Base-by-base conservation (phyloP, 2,329 filamentous ascomycete species). In the Colletotrichum eleusines region DNA sequence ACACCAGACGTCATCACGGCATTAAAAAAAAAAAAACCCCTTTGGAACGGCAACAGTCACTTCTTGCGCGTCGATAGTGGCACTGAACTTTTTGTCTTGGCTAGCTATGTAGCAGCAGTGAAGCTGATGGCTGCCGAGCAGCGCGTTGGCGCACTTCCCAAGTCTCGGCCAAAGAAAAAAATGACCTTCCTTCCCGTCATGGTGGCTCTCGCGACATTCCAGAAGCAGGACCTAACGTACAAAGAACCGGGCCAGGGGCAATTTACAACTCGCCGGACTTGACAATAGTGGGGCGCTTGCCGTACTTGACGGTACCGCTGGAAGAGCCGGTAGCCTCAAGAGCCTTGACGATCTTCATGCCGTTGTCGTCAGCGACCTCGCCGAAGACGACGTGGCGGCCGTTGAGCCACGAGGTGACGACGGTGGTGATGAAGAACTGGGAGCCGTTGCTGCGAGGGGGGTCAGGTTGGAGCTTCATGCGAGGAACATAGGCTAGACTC, bases 391-490 rank as follows among this genome's bases (percentile, higher is more conserved):
- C 92, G 87, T 96, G 93, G 82, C 92, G 92, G 79, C 89, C 89
- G 81, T 96, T 88, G 76, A 96, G 87, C 88, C 97, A 97, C 66
- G 91, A 91, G 72, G 96, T 98, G 72, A 91, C 88, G 61, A 97
- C 94, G 67, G 95, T 98, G 78, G 95, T 98, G 81, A 98, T 86
- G 88, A 98, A 98, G 89, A 98, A 98, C 84, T 98, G 95, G 62
- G 94, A 97, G 78, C 96, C 96, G 85, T 99, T 99, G 82, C 96
- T 97, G 73, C 84, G 84, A 14, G 84, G 23, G 11, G 84, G 85
- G 60, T 77, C 51, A 76, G 77, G 31, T 1, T 18, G 18, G 35
- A 20, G 3, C 16, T n/a, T 46, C 7, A 23, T 48, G 33, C 18
- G 12, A n/a, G 9, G 46, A 48, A 14, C 5, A 6, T 18, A 18